These are phyloP conservation scores for Exophiala phaeomuriformis DNA, from an alignment of 2,329 filamentous ascomycete genomes.

Conservation along the genomic window DNA sequence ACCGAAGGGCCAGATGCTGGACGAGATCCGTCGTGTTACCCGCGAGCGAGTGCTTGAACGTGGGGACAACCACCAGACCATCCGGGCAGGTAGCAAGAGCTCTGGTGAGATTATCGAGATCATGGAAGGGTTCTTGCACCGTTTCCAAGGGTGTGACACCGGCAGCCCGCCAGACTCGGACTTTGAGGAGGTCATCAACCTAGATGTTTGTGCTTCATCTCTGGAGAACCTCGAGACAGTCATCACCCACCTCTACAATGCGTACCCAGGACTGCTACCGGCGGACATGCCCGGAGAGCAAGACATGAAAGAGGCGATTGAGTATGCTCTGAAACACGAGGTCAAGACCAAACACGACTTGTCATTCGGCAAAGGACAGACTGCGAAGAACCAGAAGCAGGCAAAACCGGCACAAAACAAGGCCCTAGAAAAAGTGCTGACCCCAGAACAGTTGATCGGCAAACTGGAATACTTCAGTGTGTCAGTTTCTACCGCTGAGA, in stretches of 20 bases:
- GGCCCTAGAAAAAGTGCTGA: conserved; percentile 22
- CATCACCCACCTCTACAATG: conserved; percentile 61
- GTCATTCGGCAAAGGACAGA: conserved; percentile 50
- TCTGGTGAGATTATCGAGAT: conserved; percentile 70
- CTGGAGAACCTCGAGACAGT: conserved; percentile 78
- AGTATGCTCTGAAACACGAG: conserved; percentile 61
- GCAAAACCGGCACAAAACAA: conserved; percentile 16
- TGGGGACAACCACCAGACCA: conserved; percentile 96
- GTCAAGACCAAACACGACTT: conserved; percentile 71
- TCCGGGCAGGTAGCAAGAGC: conserved; percentile 71
- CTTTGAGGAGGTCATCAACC: conserved; percentile 78
- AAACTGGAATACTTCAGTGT: conserved; percentile 61
- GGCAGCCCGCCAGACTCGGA: conserved; percentile 63
- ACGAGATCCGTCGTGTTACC: conserved; percentile 66
- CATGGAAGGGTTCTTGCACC: conserved; percentile 86
- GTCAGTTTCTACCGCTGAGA: conserved; percentile 45
- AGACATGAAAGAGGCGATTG: conserved; percentile 72
- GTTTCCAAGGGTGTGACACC: conserved; percentile 71
- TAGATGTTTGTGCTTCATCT: conserved; percentile 71
- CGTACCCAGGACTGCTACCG: conserved; percentile 69
- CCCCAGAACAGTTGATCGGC: conserved; percentile 27
- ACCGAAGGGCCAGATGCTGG: conserved; percentile 51
- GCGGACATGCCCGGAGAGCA: conserved; percentile 59
- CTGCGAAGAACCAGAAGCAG: conserved; percentile 32
- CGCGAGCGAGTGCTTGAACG: conserved; percentile 71